Percentiles rank a stretch among this genome's conserved stretches.
Evolutionary conservation across 2,329 filamentous ascomycete genomes (phyloP).

Genomic region (Xylaria sp.): DNA sequence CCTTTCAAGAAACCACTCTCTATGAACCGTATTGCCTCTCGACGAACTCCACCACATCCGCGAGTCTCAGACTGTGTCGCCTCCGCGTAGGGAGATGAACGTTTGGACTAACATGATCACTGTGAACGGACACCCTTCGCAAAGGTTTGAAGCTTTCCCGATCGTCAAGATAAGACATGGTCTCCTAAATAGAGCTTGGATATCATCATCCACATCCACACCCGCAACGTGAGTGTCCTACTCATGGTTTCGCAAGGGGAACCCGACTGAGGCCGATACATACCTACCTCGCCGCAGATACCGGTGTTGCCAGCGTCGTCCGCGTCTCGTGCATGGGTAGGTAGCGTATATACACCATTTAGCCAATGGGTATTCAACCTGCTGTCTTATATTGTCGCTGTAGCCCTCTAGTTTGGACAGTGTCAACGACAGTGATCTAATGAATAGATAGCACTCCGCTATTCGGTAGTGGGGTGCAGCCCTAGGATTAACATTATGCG

Average conservation of each 20-base stretch:
- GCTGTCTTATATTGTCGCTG: conserved; percentile 1
- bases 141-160: background rate
- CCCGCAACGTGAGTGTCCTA: background rate
- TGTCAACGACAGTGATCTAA: background rate
- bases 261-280: too few species aligned
- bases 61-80: background rate
- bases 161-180: background rate
- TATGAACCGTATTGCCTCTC: background rate
- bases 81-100: background rate
- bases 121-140: background rate
- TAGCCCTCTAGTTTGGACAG: background rate
- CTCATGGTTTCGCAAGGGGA: background rate
- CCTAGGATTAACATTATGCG: background rate
- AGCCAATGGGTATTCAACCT: conserved; percentile 11
- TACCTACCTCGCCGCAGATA: background rate
- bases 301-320: background rate
- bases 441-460: background rate
- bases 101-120: background rate
- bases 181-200: background rate
- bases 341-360: background rate
- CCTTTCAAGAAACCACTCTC: background rate
- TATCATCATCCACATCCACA: background rate
- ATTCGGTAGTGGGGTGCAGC: background rate
- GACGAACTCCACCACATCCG: too few species aligned
- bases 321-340: too few species aligned